A percentile compares a stretch with the other conserved stretches of the same genome.
Evolutionary conservation across 2,329 filamentous ascomycete species (phyloP).

Genomic region (Diaporthe longicolla): DNA sequence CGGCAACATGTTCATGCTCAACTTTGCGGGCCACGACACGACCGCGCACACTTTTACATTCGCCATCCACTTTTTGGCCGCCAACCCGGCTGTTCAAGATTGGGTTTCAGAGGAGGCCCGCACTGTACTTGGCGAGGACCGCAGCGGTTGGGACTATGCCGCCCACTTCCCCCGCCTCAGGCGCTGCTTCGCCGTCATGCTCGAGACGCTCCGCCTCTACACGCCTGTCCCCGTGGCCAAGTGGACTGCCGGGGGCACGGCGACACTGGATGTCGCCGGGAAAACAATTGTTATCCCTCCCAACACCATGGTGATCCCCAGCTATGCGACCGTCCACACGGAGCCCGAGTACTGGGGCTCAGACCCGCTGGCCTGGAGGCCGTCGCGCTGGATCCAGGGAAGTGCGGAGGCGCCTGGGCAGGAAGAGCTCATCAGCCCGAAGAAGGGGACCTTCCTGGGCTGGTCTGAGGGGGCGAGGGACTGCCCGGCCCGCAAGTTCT

Average conservation of each 20-base stretch:
- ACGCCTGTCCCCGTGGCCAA: slow-evolving; percentile 47
- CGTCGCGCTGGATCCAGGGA: slow-evolving; percentile 47
- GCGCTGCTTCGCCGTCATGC: slow-evolving; percentile 57
- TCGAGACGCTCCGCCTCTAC: slow-evolving; percentile 60
- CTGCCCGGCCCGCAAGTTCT: slow-evolving; percentile 52
- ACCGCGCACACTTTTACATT: slow-evolving; percentile 61
- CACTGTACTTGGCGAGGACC: slow-evolving; percentile 43
- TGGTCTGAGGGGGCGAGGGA: slow-evolving; percentile 51
- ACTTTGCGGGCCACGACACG: slow-evolving; percentile 66
- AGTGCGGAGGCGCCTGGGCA: background rate
- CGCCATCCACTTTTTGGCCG: slow-evolving; percentile 59
- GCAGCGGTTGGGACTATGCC: slow-evolving; percentile 51
- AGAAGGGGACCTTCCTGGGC: slow-evolving; percentile 44
- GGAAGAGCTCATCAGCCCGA: slow-evolving; percentile 39
- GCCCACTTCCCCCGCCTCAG: slow-evolving; percentile 56
- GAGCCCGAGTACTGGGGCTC: slow-evolving; percentile 48
- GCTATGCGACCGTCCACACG: slow-evolving; percentile 46
- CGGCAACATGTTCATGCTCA: slow-evolving; percentile 64
- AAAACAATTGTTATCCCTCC: slow-evolving; percentile 45
- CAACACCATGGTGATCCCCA: slow-evolving; percentile 44
- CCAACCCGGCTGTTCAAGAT: slow-evolving; percentile 59
- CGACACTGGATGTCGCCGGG: slow-evolving; percentile 38
- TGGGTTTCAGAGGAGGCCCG: slow-evolving; percentile 59
- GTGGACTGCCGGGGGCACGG: background rate
- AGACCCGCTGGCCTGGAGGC: slow-evolving; percentile 46